phyloP scores from a whole-genome alignment of 2,329 filamentous ascomycete genomes.

The Septoria petroselini region DNA sequence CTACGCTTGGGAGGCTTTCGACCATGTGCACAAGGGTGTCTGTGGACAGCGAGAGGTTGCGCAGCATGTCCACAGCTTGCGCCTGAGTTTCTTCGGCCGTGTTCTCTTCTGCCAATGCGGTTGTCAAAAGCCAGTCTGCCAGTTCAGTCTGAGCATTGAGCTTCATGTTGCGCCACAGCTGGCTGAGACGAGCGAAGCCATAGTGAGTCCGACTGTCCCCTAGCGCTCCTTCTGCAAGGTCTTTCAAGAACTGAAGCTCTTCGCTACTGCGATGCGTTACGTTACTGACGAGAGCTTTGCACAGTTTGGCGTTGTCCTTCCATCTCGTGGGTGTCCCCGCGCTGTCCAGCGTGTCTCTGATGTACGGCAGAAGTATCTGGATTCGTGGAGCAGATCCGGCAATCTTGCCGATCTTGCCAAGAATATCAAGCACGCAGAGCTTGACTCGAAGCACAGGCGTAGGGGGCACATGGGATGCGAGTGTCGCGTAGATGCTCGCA shows the following conservation, averaged over 20 bases:
- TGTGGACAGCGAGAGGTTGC: slow-evolving; percentile 69
- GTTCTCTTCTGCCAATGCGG: slow-evolving; percentile 51
- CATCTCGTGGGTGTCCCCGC: slow-evolving; percentile 51
- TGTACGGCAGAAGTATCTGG: slow-evolving; percentile 69
- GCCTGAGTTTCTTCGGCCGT: slow-evolving; percentile 42
- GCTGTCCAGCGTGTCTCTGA: slow-evolving; percentile 64
- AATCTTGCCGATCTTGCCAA: slow-evolving; percentile 70
- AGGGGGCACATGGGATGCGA: slow-evolving; percentile 67
- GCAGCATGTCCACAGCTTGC: slow-evolving; percentile 69
- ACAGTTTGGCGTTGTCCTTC: slow-evolving; percentile 41
- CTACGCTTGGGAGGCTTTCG: slow-evolving; percentile 68
- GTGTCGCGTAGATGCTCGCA: slow-evolving; percentile 64
- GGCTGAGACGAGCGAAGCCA: slow-evolving; percentile 66
- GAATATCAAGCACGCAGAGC: slow-evolving; percentile 64
- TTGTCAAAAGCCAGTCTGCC: slow-evolving; percentile 54
- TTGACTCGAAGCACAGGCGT: slow-evolving; percentile 70
- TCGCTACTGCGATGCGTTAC: slow-evolving; percentile 58
- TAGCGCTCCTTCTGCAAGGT: slow-evolving; percentile 48
- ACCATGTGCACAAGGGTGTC: slow-evolving; percentile 70
- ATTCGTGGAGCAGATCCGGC: slow-evolving; percentile 66
- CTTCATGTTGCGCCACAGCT: slow-evolving; percentile 72
- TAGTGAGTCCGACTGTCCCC: slow-evolving; percentile 49
- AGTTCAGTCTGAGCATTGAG: slow-evolving; percentile 58
- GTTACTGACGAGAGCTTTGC: slow-evolving; percentile 53
- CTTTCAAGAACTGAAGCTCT: slow-evolving; percentile 54